Evolutionary conservation across 176 grass and related monocot species (phyloP).

Genomic region (Poa pratensis): DNA sequence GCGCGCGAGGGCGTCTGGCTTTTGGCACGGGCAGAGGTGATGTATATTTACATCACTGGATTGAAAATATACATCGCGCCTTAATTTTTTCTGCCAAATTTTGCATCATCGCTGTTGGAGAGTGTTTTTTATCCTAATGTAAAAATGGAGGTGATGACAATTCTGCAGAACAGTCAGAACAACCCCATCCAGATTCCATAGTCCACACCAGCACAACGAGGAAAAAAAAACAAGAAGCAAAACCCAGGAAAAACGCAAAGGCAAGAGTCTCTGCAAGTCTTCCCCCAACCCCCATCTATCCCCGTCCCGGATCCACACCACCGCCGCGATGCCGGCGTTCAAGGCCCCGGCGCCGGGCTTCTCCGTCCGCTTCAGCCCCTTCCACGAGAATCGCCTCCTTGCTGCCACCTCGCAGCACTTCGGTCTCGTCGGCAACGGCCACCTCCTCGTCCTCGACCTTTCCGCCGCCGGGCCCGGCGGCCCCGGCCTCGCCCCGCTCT

Average conservation of each 20-base stretch:
- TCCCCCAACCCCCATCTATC: constrained; percentile 11
- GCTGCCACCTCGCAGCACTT: constrained; percentile 77
- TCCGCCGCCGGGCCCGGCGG: constrained; percentile 6
- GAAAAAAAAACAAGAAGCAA: neutral
- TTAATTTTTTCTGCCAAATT: too few species aligned
- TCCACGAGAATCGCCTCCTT: constrained; percentile 80
- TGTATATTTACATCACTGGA: too few species aligned
- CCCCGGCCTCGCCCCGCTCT: constrained; percentile 43
- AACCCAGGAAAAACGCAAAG: constrained; percentile 15
- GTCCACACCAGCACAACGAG: neutral
- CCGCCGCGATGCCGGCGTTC: constrained; percentile 75
- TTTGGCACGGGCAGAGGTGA: too few species aligned
- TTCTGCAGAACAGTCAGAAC: too few species aligned
- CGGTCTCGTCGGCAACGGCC: constrained; percentile 92
- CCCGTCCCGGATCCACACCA: constrained; percentile 36
- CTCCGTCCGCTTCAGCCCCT: constrained; percentile 41
- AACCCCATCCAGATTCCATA: neutral
- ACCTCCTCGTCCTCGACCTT: constrained; percentile 79
- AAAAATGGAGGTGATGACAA: too few species aligned
- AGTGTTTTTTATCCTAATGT: too few species aligned
- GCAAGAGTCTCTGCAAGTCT: constrained; percentile 37
- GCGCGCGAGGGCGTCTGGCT: too few species aligned
- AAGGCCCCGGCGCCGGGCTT: constrained; percentile 58
- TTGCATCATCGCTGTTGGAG: too few species aligned
- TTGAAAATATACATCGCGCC: too few species aligned